These are phyloP conservation scores for Fragilariopsis cylindrus DNA, from an alignment of 108 stramenopile genomes.

Conservation along the genomic window DNA sequence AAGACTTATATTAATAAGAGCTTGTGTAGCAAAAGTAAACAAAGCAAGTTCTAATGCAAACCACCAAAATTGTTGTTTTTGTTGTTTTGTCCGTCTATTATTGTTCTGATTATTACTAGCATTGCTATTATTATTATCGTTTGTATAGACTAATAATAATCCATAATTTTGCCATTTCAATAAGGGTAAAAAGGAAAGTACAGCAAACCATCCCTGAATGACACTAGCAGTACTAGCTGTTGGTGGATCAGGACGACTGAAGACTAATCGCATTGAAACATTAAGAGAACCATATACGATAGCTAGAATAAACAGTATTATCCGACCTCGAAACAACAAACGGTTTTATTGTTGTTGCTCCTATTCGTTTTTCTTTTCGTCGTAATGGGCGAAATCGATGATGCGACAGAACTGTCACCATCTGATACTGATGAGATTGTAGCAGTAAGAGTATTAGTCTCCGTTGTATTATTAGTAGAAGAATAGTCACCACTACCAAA, in stretches of 20 bases:
- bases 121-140: not conserved
- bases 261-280: slow-evolving; percentile 50
- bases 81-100: not conserved
- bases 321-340: slow-evolving; percentile 27
- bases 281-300: slow-evolving; percentile 65
- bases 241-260: slow-evolving; percentile 47
- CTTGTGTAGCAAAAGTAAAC: slow-evolving; percentile 60
- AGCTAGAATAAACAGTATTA: slow-evolving; percentile 49
- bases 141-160: not conserved
- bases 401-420: no score
- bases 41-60: slow-evolving; percentile 59
- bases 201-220: slow-evolving; percentile 47
- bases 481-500: no score
- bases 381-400: no score
- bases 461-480: no score
- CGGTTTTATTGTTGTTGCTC: not conserved
- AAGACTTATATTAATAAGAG: slow-evolving; percentile 51
- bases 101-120: not conserved
- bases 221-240: slow-evolving; percentile 47
- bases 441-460: no score
- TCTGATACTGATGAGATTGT: no score
- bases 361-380: no score
- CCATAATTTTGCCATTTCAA: slow-evolving; percentile 11
- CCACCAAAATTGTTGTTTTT: slow-evolving; percentile 32
- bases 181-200: slow-evolving; percentile 49